Base-by-base conservation (phyloP, 805 yeast genomes). In the Suhomyces pyralidae region DNA sequence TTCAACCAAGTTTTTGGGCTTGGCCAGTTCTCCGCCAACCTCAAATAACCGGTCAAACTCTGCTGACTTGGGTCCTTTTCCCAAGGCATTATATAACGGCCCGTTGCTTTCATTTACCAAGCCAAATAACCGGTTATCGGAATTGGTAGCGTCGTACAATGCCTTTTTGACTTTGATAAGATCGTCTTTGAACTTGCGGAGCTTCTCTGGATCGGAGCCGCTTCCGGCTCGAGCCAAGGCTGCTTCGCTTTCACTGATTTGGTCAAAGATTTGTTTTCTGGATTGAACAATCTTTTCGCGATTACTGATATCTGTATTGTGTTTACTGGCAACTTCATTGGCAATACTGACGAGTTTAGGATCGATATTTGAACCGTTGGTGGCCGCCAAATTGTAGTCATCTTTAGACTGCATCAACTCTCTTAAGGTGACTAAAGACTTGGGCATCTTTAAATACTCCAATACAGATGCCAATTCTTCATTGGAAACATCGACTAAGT, bases 391-490 rank as follows among this genome's bases (percentile, higher is more conserved):
- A 24, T 9, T 22, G 17, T 30, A 57, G 30, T 61, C 54, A 51
- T 47, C 58, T 1, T 26, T 26, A 10, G 57, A 55, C 4, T 55
- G 60, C 7, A 69, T 58, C n/a, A 73, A 64, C 51, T 71, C 71
- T 55, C 81, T 82, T 42, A 89, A 64, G 20, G 80, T 83, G 14
- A 72, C 78, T 34, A 89, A 67, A 2, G 88, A 80, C 44, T 76
- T 77, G 1, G 97, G 97, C 51, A 93, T 73, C 52, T 86, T 85
- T 58, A 90, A 79, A 59, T 81, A 90, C 61, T 91, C 98, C 53
- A 91, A 76, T 8, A 89, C 89, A 0, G 97, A 88, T 2, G 78
- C 68, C 46, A 87, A 77, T 63, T 92, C 94, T 66, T 89, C 88
- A 61, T 90, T 83, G 0, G 96, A 86, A 8, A 91, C 80, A 52